Evolutionary conservation across 2,329 filamentous ascomycete genomes (phyloP).

Genomic region (Xylariomycetidae sp.): DNA sequence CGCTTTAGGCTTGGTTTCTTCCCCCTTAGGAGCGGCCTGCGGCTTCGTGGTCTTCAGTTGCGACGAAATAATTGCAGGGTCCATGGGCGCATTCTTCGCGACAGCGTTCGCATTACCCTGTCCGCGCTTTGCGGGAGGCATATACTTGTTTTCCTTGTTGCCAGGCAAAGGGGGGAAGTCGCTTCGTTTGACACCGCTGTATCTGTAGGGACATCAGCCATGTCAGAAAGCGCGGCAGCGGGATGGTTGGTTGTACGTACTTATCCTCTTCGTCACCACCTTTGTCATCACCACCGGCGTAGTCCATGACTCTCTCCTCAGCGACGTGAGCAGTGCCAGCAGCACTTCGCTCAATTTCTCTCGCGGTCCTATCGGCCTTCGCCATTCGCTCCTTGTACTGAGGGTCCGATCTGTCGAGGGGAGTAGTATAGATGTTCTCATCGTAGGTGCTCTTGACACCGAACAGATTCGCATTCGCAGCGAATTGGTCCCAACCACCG

Average conservation of each 20-base stretch:
- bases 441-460: constrained; percentile 88
- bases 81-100: constrained; percentile 70
- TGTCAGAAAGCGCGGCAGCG: neutral
- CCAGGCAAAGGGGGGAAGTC: constrained; percentile 62
- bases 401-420: constrained; percentile 79
- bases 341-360: constrained; percentile 78
- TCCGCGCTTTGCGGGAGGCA: constrained; percentile 80
- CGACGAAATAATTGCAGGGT: constrained; percentile 89
- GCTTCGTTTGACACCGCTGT: constrained; percentile 83
- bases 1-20: constrained; percentile 28
- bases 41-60: constrained; percentile 56
- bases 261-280: constrained; percentile 90
- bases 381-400: constrained; percentile 74
- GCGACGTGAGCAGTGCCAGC: constrained; percentile 78
- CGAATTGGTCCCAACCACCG: constrained; percentile 85
- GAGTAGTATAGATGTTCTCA: constrained; percentile 90
- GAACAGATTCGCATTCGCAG: constrained; percentile 80
- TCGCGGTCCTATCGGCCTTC: constrained; percentile 75
- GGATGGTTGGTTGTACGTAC: constrained; percentile 40
- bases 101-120: constrained; percentile 70
- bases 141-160: constrained; percentile 68
- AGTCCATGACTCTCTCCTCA: constrained; percentile 78
- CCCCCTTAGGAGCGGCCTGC: constrained; percentile 31
- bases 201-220: constrained; percentile 44
- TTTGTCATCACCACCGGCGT: constrained; percentile 57